Percentiles rank a stretch among this genome's conserved stretches.
Conservation (phyloP, 1,284 basidiomycete species). For the Golubevia sp. region DNA sequence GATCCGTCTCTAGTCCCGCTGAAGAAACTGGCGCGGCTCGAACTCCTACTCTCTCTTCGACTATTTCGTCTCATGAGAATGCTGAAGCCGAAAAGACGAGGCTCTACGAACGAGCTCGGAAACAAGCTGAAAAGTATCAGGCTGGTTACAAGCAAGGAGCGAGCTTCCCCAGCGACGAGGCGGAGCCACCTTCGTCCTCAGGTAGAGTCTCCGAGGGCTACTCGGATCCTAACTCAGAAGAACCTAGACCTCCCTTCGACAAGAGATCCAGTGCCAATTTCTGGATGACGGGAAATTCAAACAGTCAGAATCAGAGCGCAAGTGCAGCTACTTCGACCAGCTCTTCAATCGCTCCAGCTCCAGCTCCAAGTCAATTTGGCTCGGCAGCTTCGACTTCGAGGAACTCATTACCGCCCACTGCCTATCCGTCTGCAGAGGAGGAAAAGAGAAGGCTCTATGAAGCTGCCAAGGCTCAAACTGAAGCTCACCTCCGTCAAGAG, state of each 20-base stretch:
- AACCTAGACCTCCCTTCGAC: background rate
- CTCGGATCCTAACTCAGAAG: background rate
- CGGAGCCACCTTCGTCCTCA: too few relatives aligned
- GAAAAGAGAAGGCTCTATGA: conserved; percentile 44
- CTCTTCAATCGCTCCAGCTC: background rate
- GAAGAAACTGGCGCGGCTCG: background rate
- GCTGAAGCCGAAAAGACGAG: conserved; percentile 33
- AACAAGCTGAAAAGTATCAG: conserved; percentile 43
- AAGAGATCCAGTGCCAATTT: conserved; percentile 1
- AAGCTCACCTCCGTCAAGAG: conserved; percentile 23
- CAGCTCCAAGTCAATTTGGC: background rate
- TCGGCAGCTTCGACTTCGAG: background rate
- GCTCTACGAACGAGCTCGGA: conserved; percentile 39
- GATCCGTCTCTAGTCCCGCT: background rate
- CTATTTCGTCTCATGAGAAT: conserved; percentile 12
- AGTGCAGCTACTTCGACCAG: conserved; percentile 1
- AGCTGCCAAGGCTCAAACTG: conserved; percentile 33
- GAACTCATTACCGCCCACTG: background rate
- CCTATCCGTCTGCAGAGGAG: conserved; percentile 31
- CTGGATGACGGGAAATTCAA: conserved; percentile 5
- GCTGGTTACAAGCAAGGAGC: conserved; percentile 21
- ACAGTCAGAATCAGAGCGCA: conserved; percentile 4
- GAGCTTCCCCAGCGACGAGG: conserved; percentile 14
- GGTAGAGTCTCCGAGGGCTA: background rate
- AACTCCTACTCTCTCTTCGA: background rate